phyloP scores from a whole-genome alignment of 1,284 basidiomycete genomes.

The Ganoderma lingzhi region DNA sequence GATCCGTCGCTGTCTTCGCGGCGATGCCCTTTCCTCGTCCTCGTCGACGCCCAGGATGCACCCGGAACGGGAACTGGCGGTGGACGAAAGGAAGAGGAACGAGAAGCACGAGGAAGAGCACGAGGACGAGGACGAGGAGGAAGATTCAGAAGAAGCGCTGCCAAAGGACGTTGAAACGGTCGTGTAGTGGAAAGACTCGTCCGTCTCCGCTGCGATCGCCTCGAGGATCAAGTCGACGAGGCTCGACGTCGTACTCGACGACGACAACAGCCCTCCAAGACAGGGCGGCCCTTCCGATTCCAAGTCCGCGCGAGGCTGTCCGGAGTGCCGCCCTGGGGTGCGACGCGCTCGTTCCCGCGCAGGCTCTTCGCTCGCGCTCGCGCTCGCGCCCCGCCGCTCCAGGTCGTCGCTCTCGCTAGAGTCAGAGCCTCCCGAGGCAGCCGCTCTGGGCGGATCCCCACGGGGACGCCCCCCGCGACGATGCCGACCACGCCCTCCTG shows the following conservation, averaged over 20 bases:
- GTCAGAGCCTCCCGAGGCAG: neutral
- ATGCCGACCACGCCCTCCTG: neutral
- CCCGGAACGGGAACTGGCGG: neutral
- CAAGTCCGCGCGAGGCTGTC: neutral
- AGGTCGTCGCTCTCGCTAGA: neutral
- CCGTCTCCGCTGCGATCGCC: constrained; percentile 15
- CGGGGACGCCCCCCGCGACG: neutral
- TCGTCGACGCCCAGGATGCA: neutral
- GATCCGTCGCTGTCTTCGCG: neutral
- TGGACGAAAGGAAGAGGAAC: neutral
- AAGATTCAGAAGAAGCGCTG: neutral
- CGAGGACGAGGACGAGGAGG: neutral
- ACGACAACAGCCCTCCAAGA: neutral
- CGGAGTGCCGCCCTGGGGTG: neutral
- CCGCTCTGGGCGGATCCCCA: neutral
- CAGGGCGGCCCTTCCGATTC: neutral
- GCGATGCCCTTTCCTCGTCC: neutral
- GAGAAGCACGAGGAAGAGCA: neutral
- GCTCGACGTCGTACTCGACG: constrained; percentile 11
- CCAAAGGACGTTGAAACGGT: neutral
- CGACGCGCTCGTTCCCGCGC: neutral
- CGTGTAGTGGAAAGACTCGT: constrained; percentile 6
- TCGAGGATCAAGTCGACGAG: constrained; percentile 17
- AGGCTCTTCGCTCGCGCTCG: neutral
- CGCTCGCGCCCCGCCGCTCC: neutral